phyloP scores from a whole-genome alignment of 257 asterid species.

The Ilex aquifolium region DNA sequence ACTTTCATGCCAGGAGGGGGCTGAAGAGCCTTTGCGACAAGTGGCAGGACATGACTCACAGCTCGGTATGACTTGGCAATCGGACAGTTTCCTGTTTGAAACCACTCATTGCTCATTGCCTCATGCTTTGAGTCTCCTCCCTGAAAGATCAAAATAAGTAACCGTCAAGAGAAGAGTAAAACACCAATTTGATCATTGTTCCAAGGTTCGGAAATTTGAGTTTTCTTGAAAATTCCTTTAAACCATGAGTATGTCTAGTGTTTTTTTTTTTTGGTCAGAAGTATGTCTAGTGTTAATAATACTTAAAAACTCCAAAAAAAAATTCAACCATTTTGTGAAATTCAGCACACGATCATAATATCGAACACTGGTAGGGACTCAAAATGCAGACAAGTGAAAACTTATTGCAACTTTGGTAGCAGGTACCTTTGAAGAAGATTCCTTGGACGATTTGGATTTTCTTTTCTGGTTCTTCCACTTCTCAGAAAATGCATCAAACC shows the following conservation, averaged over 20 bases:
- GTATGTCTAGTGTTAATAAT: neutral
- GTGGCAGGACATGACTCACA: conserved; percentile 68
- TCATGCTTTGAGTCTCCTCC: conserved; percentile 59
- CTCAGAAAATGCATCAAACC: conserved; percentile 67
- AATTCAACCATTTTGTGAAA: neutral
- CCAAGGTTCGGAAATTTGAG: neutral
- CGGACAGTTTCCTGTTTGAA: conserved; percentile 82
- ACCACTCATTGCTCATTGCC: conserved; percentile 76
- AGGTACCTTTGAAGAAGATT: conserved; percentile 61
- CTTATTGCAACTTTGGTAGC: neutral
- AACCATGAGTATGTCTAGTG: neutral
- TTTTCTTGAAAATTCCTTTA: too few relatives aligned
- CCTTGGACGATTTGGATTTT: conserved; percentile 53
- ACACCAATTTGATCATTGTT: neutral
- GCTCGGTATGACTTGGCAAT: conserved; percentile 91
- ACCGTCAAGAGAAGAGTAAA: conserved; percentile 3
- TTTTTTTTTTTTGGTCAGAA: too few relatives aligned
- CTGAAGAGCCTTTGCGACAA: conserved; percentile 72
- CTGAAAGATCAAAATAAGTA: conserved; percentile 34
- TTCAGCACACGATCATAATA: neutral
- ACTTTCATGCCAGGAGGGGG: conserved; percentile 78
- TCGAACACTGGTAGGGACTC: too few relatives aligned
- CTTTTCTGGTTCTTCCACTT: conserved; percentile 55
- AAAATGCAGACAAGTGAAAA: neutral
- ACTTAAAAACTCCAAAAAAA: neutral